Conservation (phyloP, 1,284 basidiomycete species). For the Irpex sp. region DNA sequence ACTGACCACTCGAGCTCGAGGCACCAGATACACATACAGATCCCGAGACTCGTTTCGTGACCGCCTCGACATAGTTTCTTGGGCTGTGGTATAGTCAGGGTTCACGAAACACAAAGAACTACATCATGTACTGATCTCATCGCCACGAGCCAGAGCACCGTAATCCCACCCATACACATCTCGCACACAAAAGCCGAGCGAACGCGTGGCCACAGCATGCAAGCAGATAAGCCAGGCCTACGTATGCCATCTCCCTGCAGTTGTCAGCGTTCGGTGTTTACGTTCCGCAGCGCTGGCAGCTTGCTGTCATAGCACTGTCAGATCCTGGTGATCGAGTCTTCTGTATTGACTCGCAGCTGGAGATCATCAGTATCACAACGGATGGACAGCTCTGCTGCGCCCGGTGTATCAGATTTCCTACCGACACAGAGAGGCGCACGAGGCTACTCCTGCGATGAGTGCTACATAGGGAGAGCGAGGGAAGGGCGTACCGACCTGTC, state of each 20-base stretch:
- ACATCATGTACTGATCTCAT: neutral
- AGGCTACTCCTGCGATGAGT: neutral
- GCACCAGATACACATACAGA: neutral
- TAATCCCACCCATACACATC: neutral
- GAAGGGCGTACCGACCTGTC: neutral
- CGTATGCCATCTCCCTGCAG: neutral
- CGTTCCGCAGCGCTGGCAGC: neutral
- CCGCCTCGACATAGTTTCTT: too few relatives aligned
- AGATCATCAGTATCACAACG: neutral
- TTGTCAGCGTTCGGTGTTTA: neutral
- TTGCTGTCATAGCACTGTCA: neutral
- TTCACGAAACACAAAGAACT: neutral
- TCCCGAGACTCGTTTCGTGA: too few relatives aligned
- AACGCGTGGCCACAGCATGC: neutral
- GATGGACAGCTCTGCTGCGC: neutral
- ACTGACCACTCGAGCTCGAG: neutral
- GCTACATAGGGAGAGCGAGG: neutral
- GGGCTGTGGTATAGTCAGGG: too few relatives aligned
- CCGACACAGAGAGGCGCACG: neutral
- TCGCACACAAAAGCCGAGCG: neutral
- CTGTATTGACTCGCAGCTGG: neutral
- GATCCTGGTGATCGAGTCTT: neutral
- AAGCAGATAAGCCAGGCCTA: neutral
- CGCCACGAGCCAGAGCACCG: neutral
- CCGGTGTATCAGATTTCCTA: neutral